Evolutionary conservation across 345 rosid genomes (phyloP), one percentile per base, ranked within the genome.

Genomic region (Kandelia obovata): DNA sequence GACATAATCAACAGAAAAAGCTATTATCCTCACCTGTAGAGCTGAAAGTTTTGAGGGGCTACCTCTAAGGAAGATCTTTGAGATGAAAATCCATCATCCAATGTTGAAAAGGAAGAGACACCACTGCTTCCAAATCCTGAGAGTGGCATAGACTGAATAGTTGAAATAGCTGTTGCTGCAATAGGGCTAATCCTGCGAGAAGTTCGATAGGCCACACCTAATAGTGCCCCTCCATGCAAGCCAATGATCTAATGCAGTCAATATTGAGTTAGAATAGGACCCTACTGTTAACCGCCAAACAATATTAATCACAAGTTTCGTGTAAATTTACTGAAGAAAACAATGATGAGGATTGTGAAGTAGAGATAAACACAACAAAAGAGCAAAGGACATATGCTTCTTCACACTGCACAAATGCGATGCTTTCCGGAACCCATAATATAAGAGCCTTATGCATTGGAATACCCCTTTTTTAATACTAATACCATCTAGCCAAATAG

Each of bases 211-310:
- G 96, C 94, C 77, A 95, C 94, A 70, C 99, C 99, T 76, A 92
- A 87, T 67, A 95, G 87, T 59, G 99, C 99, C 62, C 99, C 99
- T 25, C 99, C 99, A 85, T 92, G 99, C 77, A 95, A 85, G 62
- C 96, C 90, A 76, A 86, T 79, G 39, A 90, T 93, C 99, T 95
- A 71, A 63, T 61, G 71, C 53, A 73, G 67, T 62, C 66, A 65
- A 66, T 73, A 74, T 39, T n/a, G 37, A 66, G 57, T 66, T 55
- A 72, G 37, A 61, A 21, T 51, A 68, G 28, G 72, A 58, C 66
- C 67, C 35, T 34, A 46, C 49, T 37, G 58, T 43, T 39, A 56
- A 47, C 69, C 64, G 13, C 70, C 52, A 28, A 59, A 61, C 25
- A 49, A 32, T 25, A 27, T 17, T 20, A 9, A 57, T 64, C 13